Evolutionary conservation across 345 rosid species (phyloP), one percentile per base, ranked within the genome.

Genomic region (Citrus unshiu): DNA sequence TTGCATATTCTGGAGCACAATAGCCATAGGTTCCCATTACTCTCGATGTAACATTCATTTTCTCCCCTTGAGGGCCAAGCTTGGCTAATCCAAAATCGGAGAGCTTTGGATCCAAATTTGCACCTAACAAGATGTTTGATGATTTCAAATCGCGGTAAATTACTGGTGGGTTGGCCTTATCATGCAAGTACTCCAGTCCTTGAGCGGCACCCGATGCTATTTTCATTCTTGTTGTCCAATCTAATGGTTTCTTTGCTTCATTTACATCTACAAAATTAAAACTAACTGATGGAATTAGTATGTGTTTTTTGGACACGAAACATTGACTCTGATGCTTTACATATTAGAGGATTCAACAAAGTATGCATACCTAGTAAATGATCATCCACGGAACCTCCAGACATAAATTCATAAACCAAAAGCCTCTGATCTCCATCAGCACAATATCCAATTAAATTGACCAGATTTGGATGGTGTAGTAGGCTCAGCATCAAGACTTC

Each of bases 391-490:
- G 93, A 88, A 24, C 91, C 91, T 25, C 83, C 88, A 12, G 88
- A 37, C 75, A 92, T 80, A 66, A 68, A 89, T 60, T 90, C 93
- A 79, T 85, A 86, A 24, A 92, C 93, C 78, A 92, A 62, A 61
- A 92, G 87, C 59, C 93, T 88, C 79, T 90, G 94, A 73, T 92
- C 96, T n/a, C 96, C 96, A 81, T 90, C 94, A 8, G 91, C 91
- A 35, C 96, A 90, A 63, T 92, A 92, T n/a, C 96, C 96, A 12
- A 90, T 62, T 35, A 92, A 86, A 72, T 85, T 86, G 43, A 88
- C 86, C 29, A 92, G 87, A 83, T 92, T 88, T 1, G 82, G 89
- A 78, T 90, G 93, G 69, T 88, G 82, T 18, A 89, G 77, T 46
- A 77, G 87, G 66, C 91, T 85, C 46, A 92, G 74, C 43, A 75